Conservation (phyloP, 2,329 filamentous ascomycete species). For the Talaromyces sp. region DNA sequence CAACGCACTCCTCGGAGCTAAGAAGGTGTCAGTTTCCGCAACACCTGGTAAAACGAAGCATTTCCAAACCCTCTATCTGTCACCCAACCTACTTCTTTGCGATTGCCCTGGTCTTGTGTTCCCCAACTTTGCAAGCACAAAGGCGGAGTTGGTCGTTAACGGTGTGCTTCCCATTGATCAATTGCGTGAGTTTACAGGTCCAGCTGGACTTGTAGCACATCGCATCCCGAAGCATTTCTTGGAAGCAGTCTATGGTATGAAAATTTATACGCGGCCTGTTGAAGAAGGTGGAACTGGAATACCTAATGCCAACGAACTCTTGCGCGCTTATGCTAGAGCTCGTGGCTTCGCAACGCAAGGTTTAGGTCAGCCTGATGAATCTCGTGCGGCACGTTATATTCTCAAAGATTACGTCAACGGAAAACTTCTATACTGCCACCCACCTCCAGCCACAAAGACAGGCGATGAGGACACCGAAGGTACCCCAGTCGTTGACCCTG, state of each 20-base stretch:
- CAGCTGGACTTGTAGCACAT: constrained; percentile 74
- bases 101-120: constrained; percentile 99
- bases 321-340: constrained; percentile 81
- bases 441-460: constrained; percentile 60
- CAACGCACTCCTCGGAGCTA: constrained; percentile 96
- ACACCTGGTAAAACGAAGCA: constrained; percentile 99
- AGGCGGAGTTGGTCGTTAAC: constrained; percentile 92
- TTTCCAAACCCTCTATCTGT: constrained; percentile 96
- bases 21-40: constrained; percentile 96
- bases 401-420: constrained; percentile 98
- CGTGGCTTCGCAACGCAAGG: constrained; percentile 88
- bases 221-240: constrained; percentile 85
- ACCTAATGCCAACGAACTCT: constrained; percentile 79
- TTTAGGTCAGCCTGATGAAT: constrained; percentile 87
- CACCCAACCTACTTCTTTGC: constrained; percentile 83
- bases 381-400: constrained; percentile 80
- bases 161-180: constrained; percentile 96
- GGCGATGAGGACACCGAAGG: constrained; percentile 43
- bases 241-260: constrained; percentile 91
- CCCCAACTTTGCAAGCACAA: constrained; percentile 94
- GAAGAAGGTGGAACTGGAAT: constrained; percentile 91
- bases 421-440: constrained; percentile 87
- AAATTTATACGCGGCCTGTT: constrained; percentile 71
- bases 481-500: constrained; percentile 57
- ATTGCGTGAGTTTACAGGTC: constrained; percentile 86